These are phyloP conservation scores for Kwoniella dendrophila DNA, from an alignment of 768 basidiomycete species.

Conservation along the genomic window DNA sequence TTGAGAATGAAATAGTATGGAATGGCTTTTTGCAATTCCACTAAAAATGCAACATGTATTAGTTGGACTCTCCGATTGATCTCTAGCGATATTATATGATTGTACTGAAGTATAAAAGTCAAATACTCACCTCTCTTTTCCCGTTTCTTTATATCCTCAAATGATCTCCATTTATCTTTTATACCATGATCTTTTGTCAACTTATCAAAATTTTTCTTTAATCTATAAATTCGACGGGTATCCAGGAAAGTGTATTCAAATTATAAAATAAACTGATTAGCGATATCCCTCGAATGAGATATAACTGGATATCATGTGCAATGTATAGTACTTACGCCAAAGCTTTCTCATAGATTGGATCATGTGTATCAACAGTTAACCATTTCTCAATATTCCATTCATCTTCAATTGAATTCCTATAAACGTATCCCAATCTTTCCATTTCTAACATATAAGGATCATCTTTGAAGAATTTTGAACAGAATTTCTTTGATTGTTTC, in stretches of 20 bases:
- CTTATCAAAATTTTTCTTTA: not conserved
- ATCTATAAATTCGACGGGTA: not conserved
- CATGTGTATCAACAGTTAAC: not conserved
- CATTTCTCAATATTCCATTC: not conserved
- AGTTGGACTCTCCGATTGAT: not conserved
- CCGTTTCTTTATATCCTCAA: not conserved
- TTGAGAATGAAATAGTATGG: conserved; percentile 10
- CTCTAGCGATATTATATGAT: not conserved
- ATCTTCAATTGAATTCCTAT: not conserved
- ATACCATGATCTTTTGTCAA: not conserved
- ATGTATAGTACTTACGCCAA: conserved; percentile 1
- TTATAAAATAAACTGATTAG: too few relatives aligned
- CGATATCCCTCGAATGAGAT: not conserved
- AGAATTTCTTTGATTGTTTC: conserved; percentile 4
- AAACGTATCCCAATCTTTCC: not conserved
- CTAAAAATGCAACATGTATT: not conserved
- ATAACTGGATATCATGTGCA: not conserved
- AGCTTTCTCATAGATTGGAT: conserved; percentile 3
- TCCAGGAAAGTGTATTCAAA: not conserved
- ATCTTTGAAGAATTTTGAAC: not conserved
- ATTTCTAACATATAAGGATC: not conserved
- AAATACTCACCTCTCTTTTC: not conserved
- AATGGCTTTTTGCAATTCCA: not conserved
- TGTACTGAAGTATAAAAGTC: too few relatives aligned
- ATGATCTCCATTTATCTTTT: conserved; percentile 1